These are phyloP conservation scores for Prinsepia uniflora DNA, from an alignment of 306 rosid genomes.

Conservation along the genomic window DNA sequence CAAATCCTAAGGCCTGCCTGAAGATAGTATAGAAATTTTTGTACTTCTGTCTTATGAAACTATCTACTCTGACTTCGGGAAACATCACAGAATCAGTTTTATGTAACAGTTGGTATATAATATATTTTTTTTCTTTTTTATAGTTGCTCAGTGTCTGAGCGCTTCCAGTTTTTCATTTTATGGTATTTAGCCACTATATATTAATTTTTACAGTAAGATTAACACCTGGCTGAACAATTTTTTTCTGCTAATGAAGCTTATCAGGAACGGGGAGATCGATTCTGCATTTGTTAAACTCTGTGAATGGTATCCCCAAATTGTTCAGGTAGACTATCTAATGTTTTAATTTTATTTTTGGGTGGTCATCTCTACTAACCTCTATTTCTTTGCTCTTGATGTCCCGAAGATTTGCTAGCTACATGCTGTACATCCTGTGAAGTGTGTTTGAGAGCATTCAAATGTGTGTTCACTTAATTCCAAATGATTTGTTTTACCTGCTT, in stretches of 20 bases:
- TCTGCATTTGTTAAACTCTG: conserved; percentile 66
- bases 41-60: not conserved
- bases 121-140: not conserved
- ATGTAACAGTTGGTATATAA: not conserved
- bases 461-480: not conserved
- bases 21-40: not conserved
- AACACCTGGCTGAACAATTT: conserved; percentile 31
- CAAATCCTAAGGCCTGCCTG: not conserved
- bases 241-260: conserved; percentile 56
- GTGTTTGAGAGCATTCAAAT: not conserved
- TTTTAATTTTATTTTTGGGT: not conserved
- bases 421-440: not conserved
- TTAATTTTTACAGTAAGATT: conserved; percentile 12
- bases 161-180: not conserved
- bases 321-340: conserved; percentile 61
- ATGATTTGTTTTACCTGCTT: not conserved
- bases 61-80: not conserved
- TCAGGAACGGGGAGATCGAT: conserved; percentile 85
- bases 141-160: not conserved
- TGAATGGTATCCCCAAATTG: conserved; percentile 94
- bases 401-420: not conserved
- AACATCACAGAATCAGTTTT: not conserved
- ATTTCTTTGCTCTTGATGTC: not conserved
- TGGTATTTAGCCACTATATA: too few species aligned
- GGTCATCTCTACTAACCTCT: not conserved